Conservation (phyloP, 345 rosid species). For the Eucalyptus polybractea region DNA sequence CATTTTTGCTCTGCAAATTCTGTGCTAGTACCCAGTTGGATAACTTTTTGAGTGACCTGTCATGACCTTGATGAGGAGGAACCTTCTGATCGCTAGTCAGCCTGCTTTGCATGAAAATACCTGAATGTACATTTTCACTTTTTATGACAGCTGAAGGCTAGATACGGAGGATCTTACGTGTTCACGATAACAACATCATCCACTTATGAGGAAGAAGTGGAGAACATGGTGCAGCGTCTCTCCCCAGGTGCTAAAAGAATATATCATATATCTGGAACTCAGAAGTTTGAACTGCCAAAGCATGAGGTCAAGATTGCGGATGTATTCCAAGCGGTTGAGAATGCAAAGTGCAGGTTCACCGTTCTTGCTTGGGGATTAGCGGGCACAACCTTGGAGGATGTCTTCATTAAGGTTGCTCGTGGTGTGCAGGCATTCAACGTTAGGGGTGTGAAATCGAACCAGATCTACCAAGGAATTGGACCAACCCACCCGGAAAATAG, state of each 20-base stretch:
- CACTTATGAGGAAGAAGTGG: constrained; percentile 54
- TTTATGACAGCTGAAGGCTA: constrained; percentile 52
- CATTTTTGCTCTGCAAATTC: neutral
- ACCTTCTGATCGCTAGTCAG: neutral
- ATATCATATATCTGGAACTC: constrained; percentile 84
- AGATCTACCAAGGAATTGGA: no score
- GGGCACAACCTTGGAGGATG: constrained; percentile 94
- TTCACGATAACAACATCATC: constrained; percentile 73
- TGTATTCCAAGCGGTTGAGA: constrained; percentile 77
- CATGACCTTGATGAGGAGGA: neutral
- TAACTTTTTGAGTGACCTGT: neutral
- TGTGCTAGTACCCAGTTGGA: neutral
- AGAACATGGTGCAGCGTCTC: constrained; percentile 35
- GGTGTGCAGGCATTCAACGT: constrained; percentile 32
- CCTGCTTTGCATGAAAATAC: neutral
- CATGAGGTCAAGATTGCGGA: constrained; percentile 57
- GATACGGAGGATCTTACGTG: constrained; percentile 85
- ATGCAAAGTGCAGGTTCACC: constrained; percentile 58
- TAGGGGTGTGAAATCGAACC: no score
- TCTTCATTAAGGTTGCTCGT: constrained; percentile 88
- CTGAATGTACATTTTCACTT: neutral
- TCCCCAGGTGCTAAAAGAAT: constrained; percentile 61
- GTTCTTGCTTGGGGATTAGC: constrained; percentile 95
- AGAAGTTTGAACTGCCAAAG: constrained; percentile 92
- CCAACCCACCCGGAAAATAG: no score